Percentiles rank a stretch among this genome's conserved stretches.
Conservation (phyloP, 148 eudicot genomes). For the Nyssa sinensis region DNA sequence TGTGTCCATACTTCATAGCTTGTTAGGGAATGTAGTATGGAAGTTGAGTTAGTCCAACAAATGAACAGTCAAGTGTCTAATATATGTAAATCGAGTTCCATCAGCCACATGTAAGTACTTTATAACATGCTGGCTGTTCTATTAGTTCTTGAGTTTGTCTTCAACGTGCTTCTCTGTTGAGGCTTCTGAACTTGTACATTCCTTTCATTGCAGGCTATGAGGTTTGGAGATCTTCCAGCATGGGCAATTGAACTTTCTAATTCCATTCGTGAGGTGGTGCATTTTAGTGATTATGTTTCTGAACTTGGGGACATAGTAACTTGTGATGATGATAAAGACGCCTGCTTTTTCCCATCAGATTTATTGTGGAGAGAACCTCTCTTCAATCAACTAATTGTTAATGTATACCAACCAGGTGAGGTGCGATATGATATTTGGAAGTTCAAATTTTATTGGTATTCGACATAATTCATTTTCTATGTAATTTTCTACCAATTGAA, state of each 20-base stretch:
- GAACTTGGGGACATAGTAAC: constrained; percentile 17
- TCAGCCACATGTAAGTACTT: not conserved
- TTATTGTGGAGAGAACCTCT: constrained; percentile 74
- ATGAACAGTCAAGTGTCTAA: not conserved
- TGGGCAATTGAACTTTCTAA: constrained; percentile 75
- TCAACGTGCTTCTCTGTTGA: not conserved
- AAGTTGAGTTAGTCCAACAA: not conserved
- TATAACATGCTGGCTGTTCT: not conserved
- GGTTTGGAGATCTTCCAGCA: constrained; percentile 76
- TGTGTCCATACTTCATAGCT: no score
- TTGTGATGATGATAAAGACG: constrained; percentile 18
- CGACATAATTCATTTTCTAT: not conserved
- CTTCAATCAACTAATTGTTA: constrained; percentile 84
- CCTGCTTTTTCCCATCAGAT: constrained; percentile 52
- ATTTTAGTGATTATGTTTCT: constrained; percentile 28
- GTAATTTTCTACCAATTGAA: not conserved
- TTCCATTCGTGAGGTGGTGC: constrained; percentile 42
- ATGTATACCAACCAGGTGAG: constrained; percentile 96
- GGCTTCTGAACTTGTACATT: not conserved
- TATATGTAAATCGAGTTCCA: not conserved
- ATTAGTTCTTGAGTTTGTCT: not conserved
- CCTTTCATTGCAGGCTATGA: constrained; percentile 63
- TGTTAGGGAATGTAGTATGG: no score
- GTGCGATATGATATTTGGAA: constrained; percentile 42
- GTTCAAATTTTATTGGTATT: not conserved